Evolutionary conservation across 1,139 yeast species (phyloP), one percentile per base, ranked within the genome.

Genomic region (Sugiyamaella novakii): DNA sequence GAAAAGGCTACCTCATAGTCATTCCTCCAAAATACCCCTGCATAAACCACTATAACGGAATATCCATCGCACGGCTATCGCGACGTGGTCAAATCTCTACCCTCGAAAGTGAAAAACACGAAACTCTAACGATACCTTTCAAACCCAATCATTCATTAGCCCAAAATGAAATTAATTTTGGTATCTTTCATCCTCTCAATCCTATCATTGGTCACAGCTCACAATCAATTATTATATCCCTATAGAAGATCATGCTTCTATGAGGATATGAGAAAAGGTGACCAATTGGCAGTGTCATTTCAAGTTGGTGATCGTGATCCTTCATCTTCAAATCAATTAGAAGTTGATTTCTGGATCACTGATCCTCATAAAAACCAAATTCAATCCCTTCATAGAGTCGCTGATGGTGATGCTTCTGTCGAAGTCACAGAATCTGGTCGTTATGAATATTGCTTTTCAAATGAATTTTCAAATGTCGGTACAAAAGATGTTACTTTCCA

Each of bases 271-370:
- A 86, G 83, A 66, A 76, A 76, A 60, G 87, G 87, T 59, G 98
- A 92, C 70, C 91, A 87, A 68, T 75, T 92, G 61, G 87, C 96
- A 19, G 83, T 92, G 54, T 79, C 89, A 47, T 92, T 85, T 79
- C 98, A 92, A 72, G 95, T 87, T 43, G 98, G 98, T 55, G 88
- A 92, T 63, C 81, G 97, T 70, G 84, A 87, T 64, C 85, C 91
- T 41, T 75, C 76, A 57, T 81, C 91, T 48, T 78, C 86, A 35
- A 87, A 84, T 56, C 96, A 89, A 69, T 75, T 83, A 56, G 78
- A 73, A 27, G 83, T 88, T 53, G 96, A 89, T 66, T 89, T 92
- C 68, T 62, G 73, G 69, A 72, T 85, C 61, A 69, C 73, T 35
- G 74, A 83, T 38, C 91, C 92, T 35, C 72, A 74, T 34, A 84